Base-by-base conservation (phyloP, 225 moss, liverwort and hornwort species). In the Marchantia paleacea region DNA sequence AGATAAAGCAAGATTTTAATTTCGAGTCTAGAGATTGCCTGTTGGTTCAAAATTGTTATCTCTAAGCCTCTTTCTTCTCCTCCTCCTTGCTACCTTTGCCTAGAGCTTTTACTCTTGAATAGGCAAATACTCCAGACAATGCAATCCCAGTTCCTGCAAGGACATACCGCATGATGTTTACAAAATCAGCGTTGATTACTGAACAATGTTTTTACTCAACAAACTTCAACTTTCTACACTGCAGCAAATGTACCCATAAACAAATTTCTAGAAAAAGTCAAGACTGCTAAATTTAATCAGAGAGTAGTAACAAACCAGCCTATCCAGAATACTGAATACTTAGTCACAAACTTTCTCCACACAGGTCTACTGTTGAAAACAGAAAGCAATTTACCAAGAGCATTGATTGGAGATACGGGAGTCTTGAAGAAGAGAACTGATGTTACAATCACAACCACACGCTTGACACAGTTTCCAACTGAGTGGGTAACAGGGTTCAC, bases 401-500 rank as follows among this genome's bases (percentile, higher is more conserved):
- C 99, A 79, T 99, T 99, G 60, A 99, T 92, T 7, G 95, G 81
- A 0, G 94, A 94, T 0, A 99, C 95, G 8, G 99, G 95, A 71
- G 95, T 95, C 67, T 85, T 89, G 94, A 99, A 99, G 76, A 99
- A 92, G 76, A 99, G 62, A 3, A 99, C 99, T 10, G 99, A 99
- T 25, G 99, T 92, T 12, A 99, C 92, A 80, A 99, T 99, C 25
- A 99, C 99, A 28, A 99, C 94, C 53, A 99, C 99, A 52, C 99
- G 90, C 91, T 99, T 99, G 73, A 99, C 99, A 55, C 99, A 99
- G 67, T 99, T 99, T 12, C 99, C 99, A 29, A 99, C 95, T 0
- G 99, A 99, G 75, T 99, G 99, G 39, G 99, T 99, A 69, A 99
- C 99, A 1, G 99, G 99, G 16, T 95, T 90, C 54, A 99, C 99